Conservation (phyloP, 2,329 filamentous ascomycete genomes). For the Fusarium papillatum region DNA sequence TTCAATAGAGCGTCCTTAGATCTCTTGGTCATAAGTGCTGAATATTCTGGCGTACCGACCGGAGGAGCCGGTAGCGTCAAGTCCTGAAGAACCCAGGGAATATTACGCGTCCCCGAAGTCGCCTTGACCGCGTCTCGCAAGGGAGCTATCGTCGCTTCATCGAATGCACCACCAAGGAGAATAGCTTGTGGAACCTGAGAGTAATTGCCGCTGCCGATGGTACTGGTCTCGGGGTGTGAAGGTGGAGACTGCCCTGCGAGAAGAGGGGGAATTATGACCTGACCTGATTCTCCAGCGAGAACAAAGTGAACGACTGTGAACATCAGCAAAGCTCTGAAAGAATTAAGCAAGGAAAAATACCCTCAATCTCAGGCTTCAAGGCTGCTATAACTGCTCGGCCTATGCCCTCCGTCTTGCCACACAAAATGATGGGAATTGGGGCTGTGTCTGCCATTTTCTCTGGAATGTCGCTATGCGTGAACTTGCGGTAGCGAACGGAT, state of each 20-base stretch:
- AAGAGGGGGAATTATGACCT: slow-evolving; percentile 15
- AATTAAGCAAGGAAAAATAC: not conserved
- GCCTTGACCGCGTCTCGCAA: slow-evolving; percentile 11
- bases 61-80: slow-evolving; percentile 9
- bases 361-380: slow-evolving; percentile 31
- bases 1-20: slow-evolving; percentile 26
- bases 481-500: not conserved
- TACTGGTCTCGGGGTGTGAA: slow-evolving; percentile 8
- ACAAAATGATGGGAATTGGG: slow-evolving; percentile 28
- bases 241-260: not conserved
- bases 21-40: slow-evolving; percentile 21
- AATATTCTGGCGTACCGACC: slow-evolving; percentile 25
- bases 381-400: slow-evolving; percentile 17
- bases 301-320: slow-evolving; percentile 22
- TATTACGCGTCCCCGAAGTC: not conserved
- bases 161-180: slow-evolving; percentile 20
- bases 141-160: slow-evolving; percentile 13
- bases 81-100: slow-evolving; percentile 30
- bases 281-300: slow-evolving; percentile 23
- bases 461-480: not conserved
- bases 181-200: not conserved
- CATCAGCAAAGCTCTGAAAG: not conserved
- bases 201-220: slow-evolving; percentile 21
- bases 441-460: not conserved
- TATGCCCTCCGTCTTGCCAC: slow-evolving; percentile 28